A percentile compares a stretch with the other conserved stretches of the same genome.
Evolutionary conservation across 495 filamentous ascomycete genomes (phyloP).

Genomic region (Aspergillus ostianus): DNA sequence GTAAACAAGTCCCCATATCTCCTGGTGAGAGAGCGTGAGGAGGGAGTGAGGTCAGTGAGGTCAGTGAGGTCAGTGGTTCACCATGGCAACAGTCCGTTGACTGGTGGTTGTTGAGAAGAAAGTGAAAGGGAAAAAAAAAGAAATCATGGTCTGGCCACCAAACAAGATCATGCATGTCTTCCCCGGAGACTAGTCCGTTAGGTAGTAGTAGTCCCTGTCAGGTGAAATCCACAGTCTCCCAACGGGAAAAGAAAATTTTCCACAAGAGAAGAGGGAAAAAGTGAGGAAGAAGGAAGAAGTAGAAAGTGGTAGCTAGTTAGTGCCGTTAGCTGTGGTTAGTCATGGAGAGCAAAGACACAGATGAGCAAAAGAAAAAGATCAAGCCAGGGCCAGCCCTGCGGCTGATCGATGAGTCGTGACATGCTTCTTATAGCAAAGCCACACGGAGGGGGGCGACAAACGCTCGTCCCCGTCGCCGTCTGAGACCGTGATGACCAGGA

Average conservation of each 20-base stretch:
- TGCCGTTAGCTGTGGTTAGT: background rate
- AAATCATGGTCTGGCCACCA: background rate
- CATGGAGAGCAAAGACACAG: background rate
- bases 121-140: background rate
- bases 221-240: background rate
- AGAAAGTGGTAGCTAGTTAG: background rate
- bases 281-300: conserved; percentile 4
- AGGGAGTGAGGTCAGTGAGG: background rate
- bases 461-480: background rate
- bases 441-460: background rate
- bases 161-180: background rate
- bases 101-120: background rate
- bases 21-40: background rate
- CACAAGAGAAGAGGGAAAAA: background rate
- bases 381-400: background rate
- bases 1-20: background rate
- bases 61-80: background rate
- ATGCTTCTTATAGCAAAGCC: background rate
- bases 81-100: background rate
- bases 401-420: background rate
- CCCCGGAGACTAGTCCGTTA: background rate
- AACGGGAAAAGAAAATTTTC: background rate
- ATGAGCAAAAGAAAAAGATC: background rate
- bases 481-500: background rate
- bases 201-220: background rate